Base-by-base conservation (phyloP, 352 stramenopile species). In the Globisporangium megalacanthum region DNA sequence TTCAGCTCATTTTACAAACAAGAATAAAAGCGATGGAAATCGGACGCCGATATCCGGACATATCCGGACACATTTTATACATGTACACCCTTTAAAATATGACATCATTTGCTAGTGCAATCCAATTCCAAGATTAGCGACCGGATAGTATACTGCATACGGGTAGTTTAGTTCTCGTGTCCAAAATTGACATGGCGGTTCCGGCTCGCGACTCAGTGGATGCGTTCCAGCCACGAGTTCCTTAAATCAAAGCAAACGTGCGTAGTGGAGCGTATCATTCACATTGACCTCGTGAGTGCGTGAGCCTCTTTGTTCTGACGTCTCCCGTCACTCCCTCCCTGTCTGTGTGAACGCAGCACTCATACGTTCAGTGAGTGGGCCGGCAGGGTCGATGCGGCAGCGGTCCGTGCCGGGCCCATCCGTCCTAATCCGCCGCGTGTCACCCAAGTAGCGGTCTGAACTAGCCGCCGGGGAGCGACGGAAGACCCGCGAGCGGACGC, bases 401-500 rank as follows among this genome's bases (percentile, higher is more conserved):
- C 48, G 33, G 8, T 15, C n/a, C 9, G 11, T 41, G 5, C 52
- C 54, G 17, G 37, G 50, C 15, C 69, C 64, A 19, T 68, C 77
- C 39, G 67, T 66, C 44, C 67, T 85, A 20, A 63, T 63, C 49
- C 74, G 76, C 19, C 61, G 74, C 41, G 60, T 72, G 31, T 78
- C 66, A 19, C 66, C 66, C 41, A 70, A 75, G 37, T 93, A 80
- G 83, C 72, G 83, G 7, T 67, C 83, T 11, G 70, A 86, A 17
- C 72, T 88, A 31, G 64, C 75, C 1, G 51, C 66, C 0, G 62
- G 63, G 15, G 83, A 93, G 56, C 80, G 83, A 36, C 62, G 69
- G 45, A 83, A 76, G 49, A 87, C 77, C 11, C 73, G 79, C 29
- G 72, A 81, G 58, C 73, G 80, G n/a, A 79, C 91, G 45, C 77